Base-by-base conservation (phyloP, 345 rosid genomes). In the Ceriops tagal region DNA sequence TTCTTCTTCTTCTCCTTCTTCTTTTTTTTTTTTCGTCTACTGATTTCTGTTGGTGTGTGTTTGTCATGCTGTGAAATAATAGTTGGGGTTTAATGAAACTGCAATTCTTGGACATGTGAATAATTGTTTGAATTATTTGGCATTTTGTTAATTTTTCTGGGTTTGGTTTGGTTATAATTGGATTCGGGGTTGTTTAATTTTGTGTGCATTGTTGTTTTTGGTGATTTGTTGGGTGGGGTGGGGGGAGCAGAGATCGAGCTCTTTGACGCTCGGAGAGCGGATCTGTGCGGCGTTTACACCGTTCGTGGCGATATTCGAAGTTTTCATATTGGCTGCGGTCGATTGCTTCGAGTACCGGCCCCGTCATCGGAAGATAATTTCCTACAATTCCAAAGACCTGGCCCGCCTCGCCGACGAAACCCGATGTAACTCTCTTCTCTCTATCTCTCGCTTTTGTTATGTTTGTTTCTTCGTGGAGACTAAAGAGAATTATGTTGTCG, bases 221-320 rank as follows among this genome's bases (percentile, higher is more conserved):
- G 47, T 3, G 47, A 19, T 31, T 66, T 27, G n/a, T 30, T 16
- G 37, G 32, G 28, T 55, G 6, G 67, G 27, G 64, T 78, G 34
- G 60, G 6, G 67, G 26, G 64, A 81, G 30, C 34, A 88, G 92
- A 73, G 78, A 67, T 88, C 81, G 67, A 85, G 87, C 60, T 86
- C 86, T 58, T 67, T 84, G 34, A 81, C 88, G 0, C 7, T 89
- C 3, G 90, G 92, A 6, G 96, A 92, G 74, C 68, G 81, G 78
- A 75, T 92, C 76, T 90, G 96, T 62, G 73, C 83, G 21, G 88
- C 78, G 34, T 81, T 87, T 72, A 65, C 86, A 28, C 98, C 96
- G 26, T 58, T 89, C 21, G 46, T 83, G 1, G 89, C 84, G 20
- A 28, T 88, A 28, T 19, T 87, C 18, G 93, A 92, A 66, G 58